A percentile compares a stretch with the other conserved stretches of the same genome.
Conservation (phyloP, 208 protist genomes). For the Trypanosoma caninum region DNA sequence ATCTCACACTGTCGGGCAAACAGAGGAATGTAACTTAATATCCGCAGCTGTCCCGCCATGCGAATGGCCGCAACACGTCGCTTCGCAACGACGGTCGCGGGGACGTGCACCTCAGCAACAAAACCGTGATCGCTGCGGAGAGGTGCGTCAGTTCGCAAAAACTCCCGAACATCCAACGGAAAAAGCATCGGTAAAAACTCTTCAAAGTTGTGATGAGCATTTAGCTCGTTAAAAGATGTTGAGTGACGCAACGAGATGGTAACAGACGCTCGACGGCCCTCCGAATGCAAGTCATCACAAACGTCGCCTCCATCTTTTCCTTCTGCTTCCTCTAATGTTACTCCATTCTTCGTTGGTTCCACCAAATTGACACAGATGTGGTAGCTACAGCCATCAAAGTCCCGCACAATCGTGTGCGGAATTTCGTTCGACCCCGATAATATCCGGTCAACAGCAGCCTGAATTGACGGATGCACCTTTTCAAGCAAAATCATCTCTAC, state of each 20-base stretch:
- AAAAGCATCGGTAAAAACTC: slow-evolving; percentile 20
- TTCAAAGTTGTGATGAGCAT: slow-evolving; percentile 29
- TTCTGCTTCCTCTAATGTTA: not conserved
- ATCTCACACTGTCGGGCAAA: slow-evolving; percentile 23
- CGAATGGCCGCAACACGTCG: slow-evolving; percentile 4
- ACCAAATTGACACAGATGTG: slow-evolving; percentile 15
- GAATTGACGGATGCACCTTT: slow-evolving; percentile 19
- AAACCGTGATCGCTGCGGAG: not conserved
- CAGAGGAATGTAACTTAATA: slow-evolving; percentile 22
- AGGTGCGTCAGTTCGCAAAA: not conserved
- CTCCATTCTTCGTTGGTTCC: not conserved
- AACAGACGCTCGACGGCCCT: not conserved
- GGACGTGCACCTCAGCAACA: slow-evolving; percentile 14
- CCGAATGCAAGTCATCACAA: not conserved
- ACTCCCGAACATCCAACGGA: not conserved
- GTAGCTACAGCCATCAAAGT: slow-evolving; percentile 28
- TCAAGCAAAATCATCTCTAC: slow-evolving; percentile 16
- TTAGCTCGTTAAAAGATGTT: slow-evolving; percentile 26
- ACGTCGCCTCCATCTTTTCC: not conserved
- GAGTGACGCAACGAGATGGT: slow-evolving; percentile 19
- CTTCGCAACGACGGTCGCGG: not conserved
- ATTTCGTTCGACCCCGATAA: slow-evolving; percentile 15
- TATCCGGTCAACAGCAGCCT: slow-evolving; percentile 23
- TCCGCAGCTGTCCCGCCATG: slow-evolving; percentile 8
- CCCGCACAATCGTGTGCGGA: slow-evolving; percentile 10